Evolutionary conservation across 2,329 filamentous ascomycete species (phyloP).

Genomic region (Colletotrichum sp.): DNA sequence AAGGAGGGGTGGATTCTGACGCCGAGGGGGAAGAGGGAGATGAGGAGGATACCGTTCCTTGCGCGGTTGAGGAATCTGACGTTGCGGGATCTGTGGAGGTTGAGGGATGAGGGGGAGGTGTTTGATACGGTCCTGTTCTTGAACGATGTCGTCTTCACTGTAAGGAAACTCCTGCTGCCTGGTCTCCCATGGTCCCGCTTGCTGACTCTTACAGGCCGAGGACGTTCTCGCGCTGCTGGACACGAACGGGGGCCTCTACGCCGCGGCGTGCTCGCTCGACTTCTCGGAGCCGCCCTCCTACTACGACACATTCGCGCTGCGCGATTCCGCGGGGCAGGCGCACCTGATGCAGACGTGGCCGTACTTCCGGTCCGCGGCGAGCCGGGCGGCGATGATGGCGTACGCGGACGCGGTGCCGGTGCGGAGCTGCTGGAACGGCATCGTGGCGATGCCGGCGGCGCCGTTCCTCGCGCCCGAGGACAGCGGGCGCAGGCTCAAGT

Average conservation of each 20-base stretch:
- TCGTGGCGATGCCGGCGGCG: slow-evolving; percentile 55
- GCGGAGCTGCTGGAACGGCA: slow-evolving; percentile 50
- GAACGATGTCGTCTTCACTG: slow-evolving; percentile 67
- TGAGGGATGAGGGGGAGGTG: slow-evolving; percentile 51
- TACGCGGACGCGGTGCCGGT: slow-evolving; percentile 51
- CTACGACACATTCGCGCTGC: slow-evolving; percentile 68
- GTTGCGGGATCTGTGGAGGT: slow-evolving; percentile 60
- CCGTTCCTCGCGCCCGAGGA: slow-evolving; percentile 53
- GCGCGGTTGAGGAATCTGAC: slow-evolving; percentile 67
- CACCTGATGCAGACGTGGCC: slow-evolving; percentile 62
- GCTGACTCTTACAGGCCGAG: slow-evolving; percentile 42
- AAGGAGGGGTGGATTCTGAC: slow-evolving; percentile 69
- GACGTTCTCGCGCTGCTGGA: slow-evolving; percentile 60
- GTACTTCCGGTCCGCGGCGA: slow-evolving; percentile 56
- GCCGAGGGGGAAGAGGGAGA: slow-evolving; percentile 53
- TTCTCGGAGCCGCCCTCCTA: slow-evolving; percentile 57
- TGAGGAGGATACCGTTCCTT: slow-evolving; percentile 72
- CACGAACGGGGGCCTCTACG: slow-evolving; percentile 63
- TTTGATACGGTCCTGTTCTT: slow-evolving; percentile 66
- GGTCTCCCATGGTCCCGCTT: background rate
- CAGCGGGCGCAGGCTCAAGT: slow-evolving; percentile 46
- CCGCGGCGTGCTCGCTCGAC: slow-evolving; percentile 66
- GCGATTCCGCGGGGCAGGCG: slow-evolving; percentile 55
- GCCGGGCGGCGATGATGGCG: slow-evolving; percentile 56
- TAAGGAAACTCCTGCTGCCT: slow-evolving; percentile 27